These are phyloP conservation scores for Wickerhamiella spandovensis DNA, from an alignment of 805 yeast genomes.

Conservation along the genomic window DNA sequence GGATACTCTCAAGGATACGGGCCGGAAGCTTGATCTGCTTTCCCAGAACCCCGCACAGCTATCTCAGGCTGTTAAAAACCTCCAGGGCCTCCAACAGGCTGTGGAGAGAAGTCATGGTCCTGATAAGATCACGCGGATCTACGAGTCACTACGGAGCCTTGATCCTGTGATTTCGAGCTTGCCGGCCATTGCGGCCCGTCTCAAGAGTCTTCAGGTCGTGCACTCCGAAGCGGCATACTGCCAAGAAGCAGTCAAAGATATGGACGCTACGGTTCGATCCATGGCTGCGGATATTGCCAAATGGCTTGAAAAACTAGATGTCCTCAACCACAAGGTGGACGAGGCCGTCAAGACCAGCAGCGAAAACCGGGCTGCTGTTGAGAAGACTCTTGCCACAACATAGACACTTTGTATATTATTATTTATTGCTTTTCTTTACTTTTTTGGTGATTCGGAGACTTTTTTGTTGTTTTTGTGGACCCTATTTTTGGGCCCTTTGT, in stretches of 20 bases:
- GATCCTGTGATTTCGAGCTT: conserved; percentile 2
- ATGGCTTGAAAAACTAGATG: conserved; percentile 1
- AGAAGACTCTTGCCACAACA: neutral
- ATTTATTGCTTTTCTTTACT: neutral
- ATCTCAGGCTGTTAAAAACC: neutral
- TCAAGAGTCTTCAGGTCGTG: conserved; percentile 1
- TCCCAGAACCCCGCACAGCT: conserved; percentile 1
- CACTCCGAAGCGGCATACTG: neutral
- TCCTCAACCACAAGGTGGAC: conserved; percentile 1
- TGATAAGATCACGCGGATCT: neutral
- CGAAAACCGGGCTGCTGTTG: neutral
- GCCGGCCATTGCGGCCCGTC: conserved; percentile 1
- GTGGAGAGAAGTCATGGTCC: neutral
- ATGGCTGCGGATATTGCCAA: neutral
- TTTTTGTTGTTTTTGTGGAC: neutral
- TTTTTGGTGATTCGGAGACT: too few species aligned
- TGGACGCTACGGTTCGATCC: conserved; percentile 2
- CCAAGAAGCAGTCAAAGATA: neutral
- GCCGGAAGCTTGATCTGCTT: conserved; percentile 1
- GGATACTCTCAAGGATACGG: neutral
- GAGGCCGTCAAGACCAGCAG: neutral
- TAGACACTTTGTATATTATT: neutral
- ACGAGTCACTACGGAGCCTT: neutral
- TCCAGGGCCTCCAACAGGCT: neutral
- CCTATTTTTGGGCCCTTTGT: neutral